phyloP scores from a whole-genome alignment of 2,329 filamentous ascomycete species.

The Cylindrodendrum hubeiense region DNA sequence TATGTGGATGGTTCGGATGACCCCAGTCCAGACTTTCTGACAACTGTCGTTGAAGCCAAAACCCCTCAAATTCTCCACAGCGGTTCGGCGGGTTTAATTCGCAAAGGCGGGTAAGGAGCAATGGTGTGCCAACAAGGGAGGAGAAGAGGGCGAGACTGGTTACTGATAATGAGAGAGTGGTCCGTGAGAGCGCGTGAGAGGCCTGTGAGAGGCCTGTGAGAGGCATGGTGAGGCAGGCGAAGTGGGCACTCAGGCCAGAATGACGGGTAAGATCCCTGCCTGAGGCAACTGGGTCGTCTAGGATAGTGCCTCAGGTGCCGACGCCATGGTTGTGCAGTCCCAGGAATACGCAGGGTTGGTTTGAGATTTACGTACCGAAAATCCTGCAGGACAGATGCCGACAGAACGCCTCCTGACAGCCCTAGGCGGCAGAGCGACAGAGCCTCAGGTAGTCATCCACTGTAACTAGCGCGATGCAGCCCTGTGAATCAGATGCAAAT shows the following conservation, averaged over 20 bases:
- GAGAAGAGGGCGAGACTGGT: slow-evolving; percentile 9
- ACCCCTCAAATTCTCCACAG: slow-evolving; percentile 12
- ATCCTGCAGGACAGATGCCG: not conserved
- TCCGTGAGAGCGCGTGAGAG: slow-evolving; percentile 16
- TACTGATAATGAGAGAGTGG: slow-evolving; percentile 15
- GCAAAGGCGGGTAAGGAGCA: slow-evolving; percentile 9
- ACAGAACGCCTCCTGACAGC: not conserved
- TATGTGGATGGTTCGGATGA: not conserved
- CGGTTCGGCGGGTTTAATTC: slow-evolving; percentile 12
- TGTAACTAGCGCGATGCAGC: slow-evolving; percentile 15
- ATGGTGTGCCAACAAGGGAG: not conserved
- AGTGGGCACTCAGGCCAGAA: slow-evolving; percentile 35
- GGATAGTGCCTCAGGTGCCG: slow-evolving; percentile 38
- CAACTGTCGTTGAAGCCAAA: not conserved
- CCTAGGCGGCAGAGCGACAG: not conserved
- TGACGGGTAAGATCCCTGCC: slow-evolving; percentile 40
- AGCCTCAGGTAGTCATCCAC: not conserved
- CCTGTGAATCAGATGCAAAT: slow-evolving; percentile 17
- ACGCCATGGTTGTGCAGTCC: slow-evolving; percentile 15
- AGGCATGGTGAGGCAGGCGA: slow-evolving; percentile 20
- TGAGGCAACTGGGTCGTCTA: slow-evolving; percentile 44
- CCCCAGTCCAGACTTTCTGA: not conserved
- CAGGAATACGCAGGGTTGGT: slow-evolving; percentile 38
- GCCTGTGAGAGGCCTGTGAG: slow-evolving; percentile 31
- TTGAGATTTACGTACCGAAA: slow-evolving; percentile 39